Conservation (phyloP, 306 rosid genomes). For the Inga leiocalycina region DNA sequence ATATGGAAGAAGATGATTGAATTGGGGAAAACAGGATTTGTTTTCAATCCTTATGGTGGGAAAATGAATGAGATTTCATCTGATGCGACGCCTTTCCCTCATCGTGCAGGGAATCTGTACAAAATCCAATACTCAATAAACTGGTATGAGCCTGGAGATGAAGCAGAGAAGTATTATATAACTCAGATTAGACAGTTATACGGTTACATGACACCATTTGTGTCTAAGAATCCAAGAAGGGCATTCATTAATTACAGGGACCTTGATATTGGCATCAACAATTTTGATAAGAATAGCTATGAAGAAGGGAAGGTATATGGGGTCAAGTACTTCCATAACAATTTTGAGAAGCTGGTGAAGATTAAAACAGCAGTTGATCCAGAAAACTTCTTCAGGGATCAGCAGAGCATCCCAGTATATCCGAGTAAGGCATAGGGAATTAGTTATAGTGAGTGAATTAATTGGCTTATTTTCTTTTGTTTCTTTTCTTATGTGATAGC, state of each 20-base stretch:
- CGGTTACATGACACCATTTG: constrained; percentile 73
- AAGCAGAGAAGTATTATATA: constrained; percentile 21
- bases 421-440: constrained; percentile 5
- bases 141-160: constrained; percentile 51
- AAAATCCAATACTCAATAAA: constrained; percentile 69
- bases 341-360: constrained; percentile 63
- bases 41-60: constrained; percentile 54
- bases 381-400: constrained; percentile 67
- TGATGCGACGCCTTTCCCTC: constrained; percentile 72
- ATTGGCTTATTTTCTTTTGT: not conserved
- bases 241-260: constrained; percentile 66
- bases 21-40: constrained; percentile 40
- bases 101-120: constrained; percentile 66
- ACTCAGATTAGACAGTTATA: constrained; percentile 44
- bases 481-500: constrained; percentile 1
- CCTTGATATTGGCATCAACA: constrained; percentile 68
- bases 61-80: constrained; percentile 43
- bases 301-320: constrained; percentile 68
- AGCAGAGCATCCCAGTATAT: constrained; percentile 70
- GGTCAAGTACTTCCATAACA: constrained; percentile 54
- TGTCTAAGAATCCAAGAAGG: constrained; percentile 61
- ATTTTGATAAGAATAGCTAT: constrained; percentile 40
- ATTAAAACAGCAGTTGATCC: constrained; percentile 70
- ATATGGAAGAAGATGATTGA: constrained; percentile 45
- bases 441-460: not conserved